Percentiles rank a stretch among this genome's conserved stretches.
Conservation (phyloP, 352 stramenopile species). For the Nothophytophthora sp. region DNA sequence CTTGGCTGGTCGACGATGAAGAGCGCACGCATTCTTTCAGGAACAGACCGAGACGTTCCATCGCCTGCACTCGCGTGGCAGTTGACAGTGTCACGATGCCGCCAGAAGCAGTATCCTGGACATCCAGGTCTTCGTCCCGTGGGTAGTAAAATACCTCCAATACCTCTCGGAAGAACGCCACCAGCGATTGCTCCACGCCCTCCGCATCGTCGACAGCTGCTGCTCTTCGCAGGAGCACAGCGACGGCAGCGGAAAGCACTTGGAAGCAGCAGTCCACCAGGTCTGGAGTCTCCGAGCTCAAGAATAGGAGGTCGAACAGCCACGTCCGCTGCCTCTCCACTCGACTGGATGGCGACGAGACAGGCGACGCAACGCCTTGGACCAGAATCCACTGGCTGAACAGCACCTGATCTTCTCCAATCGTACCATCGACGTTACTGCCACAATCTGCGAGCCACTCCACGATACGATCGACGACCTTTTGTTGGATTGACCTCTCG, state of each 20-base stretch:
- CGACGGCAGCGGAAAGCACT: slow-evolving; percentile 22
- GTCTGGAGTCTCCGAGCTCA: slow-evolving; percentile 29
- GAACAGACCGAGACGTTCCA: slow-evolving; percentile 29
- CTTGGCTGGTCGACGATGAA: not conserved
- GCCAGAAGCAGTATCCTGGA: slow-evolving; percentile 33
- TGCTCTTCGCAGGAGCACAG: slow-evolving; percentile 18
- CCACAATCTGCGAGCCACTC: slow-evolving; percentile 13
- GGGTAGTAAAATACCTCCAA: slow-evolving; percentile 43
- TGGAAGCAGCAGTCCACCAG: slow-evolving; percentile 32
- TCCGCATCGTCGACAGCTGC: not conserved
- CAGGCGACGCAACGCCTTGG: slow-evolving; percentile 17
- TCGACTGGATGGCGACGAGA: slow-evolving; percentile 1
- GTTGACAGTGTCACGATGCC: slow-evolving; percentile 30
- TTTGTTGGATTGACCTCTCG: not conserved
- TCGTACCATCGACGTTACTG: not conserved
- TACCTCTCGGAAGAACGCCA: slow-evolving; percentile 25
- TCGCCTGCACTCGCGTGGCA: slow-evolving; percentile 10
- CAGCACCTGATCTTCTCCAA: slow-evolving; percentile 11
- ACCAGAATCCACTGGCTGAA: slow-evolving; percentile 40
- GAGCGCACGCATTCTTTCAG: slow-evolving; percentile 21
- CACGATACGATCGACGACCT: slow-evolving; percentile 2
- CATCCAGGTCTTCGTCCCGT: slow-evolving; percentile 34
- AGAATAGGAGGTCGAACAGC: slow-evolving; percentile 63
- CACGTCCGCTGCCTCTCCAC: slow-evolving; percentile 42
- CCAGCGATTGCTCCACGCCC: slow-evolving; percentile 9